Conservation (phyloP, 148 eudicot species). For the Nepenthes gracilis region DNA sequence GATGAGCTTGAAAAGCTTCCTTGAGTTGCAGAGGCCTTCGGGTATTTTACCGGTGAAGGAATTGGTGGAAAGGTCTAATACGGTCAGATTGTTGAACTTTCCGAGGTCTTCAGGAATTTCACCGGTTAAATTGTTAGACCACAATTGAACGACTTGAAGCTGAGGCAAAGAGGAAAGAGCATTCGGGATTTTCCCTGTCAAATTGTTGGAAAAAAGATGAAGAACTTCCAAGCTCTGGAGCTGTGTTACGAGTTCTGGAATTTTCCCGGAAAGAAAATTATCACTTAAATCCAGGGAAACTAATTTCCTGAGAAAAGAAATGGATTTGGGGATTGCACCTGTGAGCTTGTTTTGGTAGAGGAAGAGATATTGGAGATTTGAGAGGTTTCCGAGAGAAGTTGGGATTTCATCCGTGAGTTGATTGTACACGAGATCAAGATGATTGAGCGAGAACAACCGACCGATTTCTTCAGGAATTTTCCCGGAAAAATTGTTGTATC, state of each 20-base stretch:
- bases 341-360: constrained; percentile 62
- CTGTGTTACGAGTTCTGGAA: constrained; percentile 29
- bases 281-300: constrained; percentile 75
- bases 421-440: constrained; percentile 79
- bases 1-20: constrained; percentile 55
- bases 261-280: constrained; percentile 52
- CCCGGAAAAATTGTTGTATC: constrained; percentile 75
- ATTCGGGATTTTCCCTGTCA: constrained; percentile 58
- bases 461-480: constrained; percentile 54
- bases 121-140: constrained; percentile 65
- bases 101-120: constrained; percentile 68
- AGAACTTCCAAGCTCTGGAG: constrained; percentile 53
- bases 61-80: constrained; percentile 81
- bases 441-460: constrained; percentile 35
- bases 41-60: constrained; percentile 73
- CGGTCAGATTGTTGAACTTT: constrained; percentile 54
- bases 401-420: constrained; percentile 67
- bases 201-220: constrained; percentile 69
- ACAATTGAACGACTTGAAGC: constrained; percentile 77
- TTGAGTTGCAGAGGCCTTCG: constrained; percentile 39
- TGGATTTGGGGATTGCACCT: constrained; percentile 46
- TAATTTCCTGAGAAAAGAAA: constrained; percentile 36
- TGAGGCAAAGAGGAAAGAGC: constrained; percentile 43
- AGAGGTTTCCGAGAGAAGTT: constrained; percentile 60
- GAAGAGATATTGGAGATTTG: constrained; percentile 46